Conservation (phyloP, 1,284 basidiomycete genomes). For the Irpex lacteus region DNA sequence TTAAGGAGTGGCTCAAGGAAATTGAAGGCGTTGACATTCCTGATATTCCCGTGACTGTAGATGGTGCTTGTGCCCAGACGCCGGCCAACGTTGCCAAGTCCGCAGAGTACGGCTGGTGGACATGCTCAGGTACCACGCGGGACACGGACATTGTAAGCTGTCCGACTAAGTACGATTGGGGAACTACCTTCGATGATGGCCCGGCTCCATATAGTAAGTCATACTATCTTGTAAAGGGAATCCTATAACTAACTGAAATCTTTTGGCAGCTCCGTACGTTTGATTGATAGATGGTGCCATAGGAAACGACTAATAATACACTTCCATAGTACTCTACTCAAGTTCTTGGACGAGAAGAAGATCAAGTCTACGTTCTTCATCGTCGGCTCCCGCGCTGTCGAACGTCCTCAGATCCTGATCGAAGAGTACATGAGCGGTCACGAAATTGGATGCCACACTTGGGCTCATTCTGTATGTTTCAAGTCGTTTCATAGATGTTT, state of each 20-base stretch:
- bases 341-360: constrained; percentile 64
- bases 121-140: constrained; percentile 82
- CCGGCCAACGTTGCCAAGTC: constrained; percentile 58
- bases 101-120: constrained; percentile 75
- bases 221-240: constrained; percentile 5
- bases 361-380: constrained; percentile 89
- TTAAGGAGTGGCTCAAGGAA: constrained; percentile 74
- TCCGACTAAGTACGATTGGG: constrained; percentile 81
- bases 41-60: constrained; percentile 51
- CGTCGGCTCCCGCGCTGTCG: constrained; percentile 87
- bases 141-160: constrained; percentile 68
- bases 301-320: constrained; percentile 8
- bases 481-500: neutral
- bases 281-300: neutral
- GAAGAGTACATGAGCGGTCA: constrained; percentile 86
- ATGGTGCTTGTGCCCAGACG: constrained; percentile 66
- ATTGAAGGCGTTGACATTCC: constrained; percentile 74
- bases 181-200: constrained; percentile 82
- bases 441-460: constrained; percentile 78
- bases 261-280: constrained; percentile 43
- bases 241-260: constrained; percentile 6
- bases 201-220: constrained; percentile 76
- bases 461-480: constrained; percentile 62
- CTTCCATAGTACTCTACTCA: constrained; percentile 53
- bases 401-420: constrained; percentile 72